Conservation (phyloP, 257 asterid species). For the Petrea volubilis region DNA sequence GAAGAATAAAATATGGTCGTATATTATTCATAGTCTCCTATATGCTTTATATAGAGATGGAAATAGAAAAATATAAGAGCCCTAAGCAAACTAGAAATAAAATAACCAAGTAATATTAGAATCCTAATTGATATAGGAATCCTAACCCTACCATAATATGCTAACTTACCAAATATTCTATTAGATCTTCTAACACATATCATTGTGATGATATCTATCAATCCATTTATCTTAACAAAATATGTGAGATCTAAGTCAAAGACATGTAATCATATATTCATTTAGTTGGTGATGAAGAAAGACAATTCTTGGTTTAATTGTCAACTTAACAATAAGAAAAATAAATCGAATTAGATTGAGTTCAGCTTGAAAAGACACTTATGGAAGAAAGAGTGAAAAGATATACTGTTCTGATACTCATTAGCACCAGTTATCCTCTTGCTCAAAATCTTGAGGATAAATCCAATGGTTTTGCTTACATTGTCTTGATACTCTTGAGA, state of each 20-base stretch:
- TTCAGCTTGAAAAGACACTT: neutral
- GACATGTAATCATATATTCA: neutral
- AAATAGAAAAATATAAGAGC: too few species aligned
- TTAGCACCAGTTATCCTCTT: conserved; percentile 3
- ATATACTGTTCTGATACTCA: neutral
- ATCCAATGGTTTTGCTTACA: neutral
- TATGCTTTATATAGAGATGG: too few species aligned
- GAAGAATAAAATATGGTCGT: too few species aligned
- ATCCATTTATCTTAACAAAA: neutral
- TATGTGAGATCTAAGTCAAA: neutral
- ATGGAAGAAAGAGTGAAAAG: neutral
- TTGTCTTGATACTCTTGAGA: conserved; percentile 1
- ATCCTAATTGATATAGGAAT: too few species aligned
- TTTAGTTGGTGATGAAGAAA: neutral
- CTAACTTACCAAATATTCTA: too few species aligned
- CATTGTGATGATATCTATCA: neutral
- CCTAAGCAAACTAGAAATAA: too few species aligned
- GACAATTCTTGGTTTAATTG: neutral
- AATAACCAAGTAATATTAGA: too few species aligned
- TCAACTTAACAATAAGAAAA: neutral
- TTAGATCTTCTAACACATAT: too few species aligned
- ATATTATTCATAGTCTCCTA: too few species aligned
- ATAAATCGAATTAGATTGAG: neutral
- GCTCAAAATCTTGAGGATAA: neutral
- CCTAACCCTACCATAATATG: too few species aligned